Conservation (phyloP, 2,329 filamentous ascomycete genomes). For the Sclerotinia minor region DNA sequence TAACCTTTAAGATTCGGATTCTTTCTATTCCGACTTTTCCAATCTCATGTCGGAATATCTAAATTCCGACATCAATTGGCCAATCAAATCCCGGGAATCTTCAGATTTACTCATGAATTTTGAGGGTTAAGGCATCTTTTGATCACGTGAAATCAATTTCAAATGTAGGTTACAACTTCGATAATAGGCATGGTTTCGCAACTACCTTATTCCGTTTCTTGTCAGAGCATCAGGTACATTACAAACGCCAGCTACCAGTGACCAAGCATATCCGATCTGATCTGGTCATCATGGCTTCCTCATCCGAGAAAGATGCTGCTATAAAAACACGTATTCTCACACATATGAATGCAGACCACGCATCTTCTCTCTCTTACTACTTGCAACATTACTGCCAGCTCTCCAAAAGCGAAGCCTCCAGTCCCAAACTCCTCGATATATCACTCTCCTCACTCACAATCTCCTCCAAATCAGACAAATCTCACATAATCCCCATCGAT, state of each 20-base stretch:
- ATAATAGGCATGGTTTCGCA: background rate
- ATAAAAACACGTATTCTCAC: constrained; percentile 64
- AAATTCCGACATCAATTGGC: too few species aligned
- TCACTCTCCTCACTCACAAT: constrained; percentile 63
- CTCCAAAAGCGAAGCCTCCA: constrained; percentile 54
- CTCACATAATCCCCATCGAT: constrained; percentile 59
- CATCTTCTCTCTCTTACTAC: constrained; percentile 71
- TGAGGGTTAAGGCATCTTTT: too few species aligned
- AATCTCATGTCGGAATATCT: too few species aligned
- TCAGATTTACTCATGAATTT: too few species aligned
- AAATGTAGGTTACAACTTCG: too few species aligned
- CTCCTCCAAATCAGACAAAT: constrained; percentile 49
- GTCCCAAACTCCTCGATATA: constrained; percentile 65
- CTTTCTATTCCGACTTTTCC: too few species aligned
- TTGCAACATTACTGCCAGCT: constrained; percentile 70
- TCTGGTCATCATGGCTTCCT: constrained; percentile 27
- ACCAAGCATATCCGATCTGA: background rate
- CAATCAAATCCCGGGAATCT: too few species aligned
- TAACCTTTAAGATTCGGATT: background rate
- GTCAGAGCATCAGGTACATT: background rate
- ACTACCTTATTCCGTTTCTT: background rate
- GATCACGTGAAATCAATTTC: too few species aligned
- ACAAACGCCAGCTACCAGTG: background rate
- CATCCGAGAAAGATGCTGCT: constrained; percentile 45
- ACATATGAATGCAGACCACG: constrained; percentile 88